Evolutionary conservation across 345 rosid species (phyloP).

Genomic region (Eutrema yunnanense): DNA sequence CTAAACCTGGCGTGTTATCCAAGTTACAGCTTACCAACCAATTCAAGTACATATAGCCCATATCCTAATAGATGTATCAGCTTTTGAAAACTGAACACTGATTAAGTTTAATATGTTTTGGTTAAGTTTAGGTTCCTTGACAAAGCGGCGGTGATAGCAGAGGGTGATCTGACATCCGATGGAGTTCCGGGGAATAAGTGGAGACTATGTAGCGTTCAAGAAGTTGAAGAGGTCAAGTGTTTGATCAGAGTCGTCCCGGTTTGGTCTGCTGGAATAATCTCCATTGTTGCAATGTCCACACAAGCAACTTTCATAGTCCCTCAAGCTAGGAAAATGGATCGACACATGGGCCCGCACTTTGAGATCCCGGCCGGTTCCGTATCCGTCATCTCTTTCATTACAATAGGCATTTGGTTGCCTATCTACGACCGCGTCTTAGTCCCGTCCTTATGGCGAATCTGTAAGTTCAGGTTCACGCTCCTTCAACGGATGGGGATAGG

Average conservation of each 20-base stretch:
- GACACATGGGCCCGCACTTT: constrained; percentile 53
- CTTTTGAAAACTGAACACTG: too few relatives aligned
- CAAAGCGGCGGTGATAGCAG: constrained; percentile 51
- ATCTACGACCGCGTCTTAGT: constrained; percentile 49
- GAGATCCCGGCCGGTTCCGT: constrained; percentile 52
- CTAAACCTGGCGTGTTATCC: constrained; percentile 21
- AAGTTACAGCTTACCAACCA: constrained; percentile 60
- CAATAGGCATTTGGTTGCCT: constrained; percentile 56
- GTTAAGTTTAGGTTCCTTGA: constrained; percentile 42
- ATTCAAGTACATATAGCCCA: constrained; percentile 37
- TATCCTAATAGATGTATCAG: too few relatives aligned
- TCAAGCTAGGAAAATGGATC: constrained; percentile 56
- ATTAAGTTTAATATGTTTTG: not conserved
- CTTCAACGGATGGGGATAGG: constrained; percentile 59
- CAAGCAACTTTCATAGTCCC: constrained; percentile 43
- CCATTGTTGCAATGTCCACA: constrained; percentile 35
- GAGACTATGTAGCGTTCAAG: constrained; percentile 57
- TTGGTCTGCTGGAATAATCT: constrained; percentile 48
- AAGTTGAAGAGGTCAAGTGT: constrained; percentile 70
- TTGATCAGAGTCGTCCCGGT: constrained; percentile 44
- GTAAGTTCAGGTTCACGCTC: constrained; percentile 43
- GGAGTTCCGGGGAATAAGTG: constrained; percentile 37
- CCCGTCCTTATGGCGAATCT: constrained; percentile 35
- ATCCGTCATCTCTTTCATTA: constrained; percentile 36
- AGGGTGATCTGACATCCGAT: constrained; percentile 42